These are phyloP conservation scores for Neckera pumila DNA, from an alignment of 225 moss, liverwort and hornwort genomes.

Conservation along the genomic window DNA sequence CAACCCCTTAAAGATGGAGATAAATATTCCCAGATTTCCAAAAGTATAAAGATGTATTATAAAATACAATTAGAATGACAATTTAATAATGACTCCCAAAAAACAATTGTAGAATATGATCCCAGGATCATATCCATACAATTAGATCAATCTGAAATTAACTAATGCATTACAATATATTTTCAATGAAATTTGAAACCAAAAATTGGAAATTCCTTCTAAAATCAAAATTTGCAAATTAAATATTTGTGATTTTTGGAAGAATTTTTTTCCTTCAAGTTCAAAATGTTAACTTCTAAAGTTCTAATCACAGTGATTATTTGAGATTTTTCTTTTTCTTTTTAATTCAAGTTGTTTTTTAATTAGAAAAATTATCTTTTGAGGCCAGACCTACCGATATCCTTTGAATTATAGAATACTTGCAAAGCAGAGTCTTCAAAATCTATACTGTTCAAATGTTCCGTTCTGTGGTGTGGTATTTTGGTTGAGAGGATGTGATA, in stretches of 20 bases:
- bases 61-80: not conserved
- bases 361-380: not conserved
- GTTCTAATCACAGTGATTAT: not conserved
- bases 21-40: not conserved
- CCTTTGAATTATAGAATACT: not conserved
- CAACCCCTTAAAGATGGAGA: fast-evolving
- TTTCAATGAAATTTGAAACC: not conserved
- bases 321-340: too few species aligned
- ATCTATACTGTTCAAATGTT: not conserved
- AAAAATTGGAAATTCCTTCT: not conserved
- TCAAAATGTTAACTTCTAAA: not conserved
- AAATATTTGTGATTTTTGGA: not conserved
- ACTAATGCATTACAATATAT: not conserved
- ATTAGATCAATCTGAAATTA: not conserved
- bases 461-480: too few species aligned
- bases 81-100: not conserved
- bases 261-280: not conserved
- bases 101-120: not conserved
- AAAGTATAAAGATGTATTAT: not conserved
- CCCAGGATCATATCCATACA: not conserved
- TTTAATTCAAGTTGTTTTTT: not conserved
- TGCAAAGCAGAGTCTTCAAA: not conserved
- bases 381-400: fast-evolving
- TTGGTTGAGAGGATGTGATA: not conserved
- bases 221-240: too few species aligned